Evolutionary conservation across 2,329 filamentous ascomycete species (phyloP).

Genomic region (Venturia effusa): DNA sequence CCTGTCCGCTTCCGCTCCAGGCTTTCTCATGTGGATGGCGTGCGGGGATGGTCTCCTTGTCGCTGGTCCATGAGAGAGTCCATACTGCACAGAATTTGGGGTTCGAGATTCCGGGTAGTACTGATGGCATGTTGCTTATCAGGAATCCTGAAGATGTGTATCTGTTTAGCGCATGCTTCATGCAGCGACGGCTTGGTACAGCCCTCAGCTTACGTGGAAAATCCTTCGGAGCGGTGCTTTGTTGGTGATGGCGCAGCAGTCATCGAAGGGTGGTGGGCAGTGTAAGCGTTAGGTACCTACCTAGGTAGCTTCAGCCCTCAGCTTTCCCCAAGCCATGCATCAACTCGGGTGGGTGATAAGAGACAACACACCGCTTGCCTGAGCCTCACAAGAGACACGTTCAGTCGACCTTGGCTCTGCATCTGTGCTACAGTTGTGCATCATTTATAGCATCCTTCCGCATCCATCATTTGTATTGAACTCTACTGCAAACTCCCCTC

Average conservation of each 20-base stretch:
- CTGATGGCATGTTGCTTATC: no score
- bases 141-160: no score
- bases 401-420: neutral
- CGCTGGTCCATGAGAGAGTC: neutral
- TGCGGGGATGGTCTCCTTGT: no score
- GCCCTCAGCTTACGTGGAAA: neutral
- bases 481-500: neutral
- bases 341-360: neutral
- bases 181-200: neutral
- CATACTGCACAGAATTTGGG: neutral
- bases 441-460: neutral
- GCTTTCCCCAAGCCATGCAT: neutral
- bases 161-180: neutral
- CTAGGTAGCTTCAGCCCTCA: neutral
- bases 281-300: no score
- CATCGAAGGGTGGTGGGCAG: neutral
- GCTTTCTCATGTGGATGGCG: neutral
- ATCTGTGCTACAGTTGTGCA: neutral
- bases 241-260: neutral
- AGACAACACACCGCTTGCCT: conserved; percentile 3
- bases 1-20: no score
- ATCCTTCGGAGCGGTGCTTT: neutral
- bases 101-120: no score
- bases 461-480: neutral
- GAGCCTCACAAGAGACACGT: neutral